Evolutionary conservation across 2,329 filamentous ascomycete genomes (phyloP).

Genomic region (Huntiella moniliformis): DNA sequence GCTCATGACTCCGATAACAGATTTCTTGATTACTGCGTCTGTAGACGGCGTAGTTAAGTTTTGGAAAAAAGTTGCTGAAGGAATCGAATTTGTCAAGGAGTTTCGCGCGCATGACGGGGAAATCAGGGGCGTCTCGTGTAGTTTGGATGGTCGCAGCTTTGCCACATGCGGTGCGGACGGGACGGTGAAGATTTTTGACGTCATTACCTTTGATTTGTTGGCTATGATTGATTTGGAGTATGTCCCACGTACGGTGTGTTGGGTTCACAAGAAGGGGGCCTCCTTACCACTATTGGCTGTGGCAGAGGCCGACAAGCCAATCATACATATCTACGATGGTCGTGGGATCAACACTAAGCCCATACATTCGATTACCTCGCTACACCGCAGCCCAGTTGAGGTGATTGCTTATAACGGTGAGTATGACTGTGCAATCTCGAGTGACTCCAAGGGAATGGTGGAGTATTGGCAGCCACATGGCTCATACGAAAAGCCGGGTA

Average conservation of each 20-base stretch:
- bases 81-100: slow-evolving; percentile 96
- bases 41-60: slow-evolving; percentile 96
- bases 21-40: slow-evolving; percentile 89
- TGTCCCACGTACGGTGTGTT: slow-evolving; percentile 64
- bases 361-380: slow-evolving; percentile 54
- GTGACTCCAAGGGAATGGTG: slow-evolving; percentile 78
- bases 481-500: slow-evolving; percentile 75
- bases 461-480: slow-evolving; percentile 84
- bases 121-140: slow-evolving; percentile 67
- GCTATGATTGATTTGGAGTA: slow-evolving; percentile 65
- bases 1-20: slow-evolving; percentile 74
- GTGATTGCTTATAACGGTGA: slow-evolving; percentile 77
- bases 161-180: slow-evolving; percentile 69
- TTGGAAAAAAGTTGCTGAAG: slow-evolving; percentile 86
- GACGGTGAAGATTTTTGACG: slow-evolving; percentile 63
- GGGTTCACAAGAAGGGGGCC: slow-evolving; percentile 77
- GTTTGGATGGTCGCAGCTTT: slow-evolving; percentile 80
- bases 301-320: slow-evolving; percentile 52
- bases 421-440: slow-evolving; percentile 80
- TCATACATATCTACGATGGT: slow-evolving; percentile 75
- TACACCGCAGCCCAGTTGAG: slow-evolving; percentile 69
- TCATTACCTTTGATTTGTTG: slow-evolving; percentile 73
- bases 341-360: slow-evolving; percentile 61
- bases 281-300: slow-evolving; percentile 73
- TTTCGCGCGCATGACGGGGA: slow-evolving; percentile 81